These are phyloP conservation scores for Dysphania ambrosioides DNA, from an alignment of 148 eudicot species.

Conservation along the genomic window DNA sequence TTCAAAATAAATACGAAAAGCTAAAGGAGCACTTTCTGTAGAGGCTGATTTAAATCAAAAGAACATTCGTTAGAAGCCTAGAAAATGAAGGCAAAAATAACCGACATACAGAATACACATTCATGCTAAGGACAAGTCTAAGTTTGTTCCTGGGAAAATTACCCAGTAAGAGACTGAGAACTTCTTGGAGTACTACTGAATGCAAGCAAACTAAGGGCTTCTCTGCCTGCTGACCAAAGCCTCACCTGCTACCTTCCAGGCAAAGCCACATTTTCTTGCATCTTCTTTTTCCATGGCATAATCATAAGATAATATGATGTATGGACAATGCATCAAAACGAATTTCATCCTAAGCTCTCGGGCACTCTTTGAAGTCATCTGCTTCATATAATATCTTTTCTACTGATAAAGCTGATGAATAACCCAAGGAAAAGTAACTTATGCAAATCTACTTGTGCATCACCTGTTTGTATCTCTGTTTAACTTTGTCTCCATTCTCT, in stretches of 20 bases:
- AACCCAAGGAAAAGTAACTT: neutral
- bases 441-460: neutral
- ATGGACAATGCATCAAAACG: conserved; percentile 55
- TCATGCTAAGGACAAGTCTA: neutral
- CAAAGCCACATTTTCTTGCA: conserved; percentile 47
- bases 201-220: conserved; percentile 3
- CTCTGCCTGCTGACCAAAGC: conserved; percentile 19
- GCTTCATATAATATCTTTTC: conserved; percentile 53
- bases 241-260: conserved; percentile 68
- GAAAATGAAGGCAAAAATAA: no score
- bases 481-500: conserved; percentile 31
- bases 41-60: no score
- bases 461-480: conserved; percentile 52
- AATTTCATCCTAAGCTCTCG: conserved; percentile 34
- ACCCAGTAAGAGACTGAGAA: conserved; percentile 8
- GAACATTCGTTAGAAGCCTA: no score
- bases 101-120: no score
- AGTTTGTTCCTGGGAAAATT: neutral
- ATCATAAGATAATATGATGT: conserved; percentile 46
- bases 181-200: conserved; percentile 3
- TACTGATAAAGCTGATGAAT: neutral
- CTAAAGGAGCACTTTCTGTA: neutral
- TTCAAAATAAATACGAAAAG: neutral
- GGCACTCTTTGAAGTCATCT: conserved; percentile 39
- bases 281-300: conserved; percentile 20